phyloP scores from a whole-genome alignment of 1,139 yeast genomes.

The Sugiyamaella pinicola region DNA sequence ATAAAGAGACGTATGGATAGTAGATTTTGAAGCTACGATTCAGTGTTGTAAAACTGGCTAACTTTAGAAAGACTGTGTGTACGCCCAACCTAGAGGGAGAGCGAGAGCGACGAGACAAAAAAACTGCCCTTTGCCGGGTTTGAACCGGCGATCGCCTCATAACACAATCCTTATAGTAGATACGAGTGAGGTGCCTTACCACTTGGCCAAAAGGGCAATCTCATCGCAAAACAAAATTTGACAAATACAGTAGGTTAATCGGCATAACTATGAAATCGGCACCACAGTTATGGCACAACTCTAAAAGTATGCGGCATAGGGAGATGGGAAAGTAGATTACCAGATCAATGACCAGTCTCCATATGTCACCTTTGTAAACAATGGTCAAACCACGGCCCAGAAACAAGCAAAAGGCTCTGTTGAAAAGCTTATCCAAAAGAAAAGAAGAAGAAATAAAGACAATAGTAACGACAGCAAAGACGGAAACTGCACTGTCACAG shows the following conservation, averaged over 20 bases:
- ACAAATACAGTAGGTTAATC: background rate
- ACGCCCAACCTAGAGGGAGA: too few species aligned
- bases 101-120: slow-evolving; percentile 16
- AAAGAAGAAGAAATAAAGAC: slow-evolving; percentile 9
- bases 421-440: slow-evolving; percentile 18
- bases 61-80: too few species aligned
- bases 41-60: too few species aligned
- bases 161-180: background rate
- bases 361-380: background rate
- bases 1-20: too few species aligned
- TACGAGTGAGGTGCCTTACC: slow-evolving; percentile 64
- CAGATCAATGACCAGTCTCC: background rate
- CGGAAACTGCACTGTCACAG: background rate
- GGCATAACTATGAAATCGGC: background rate
- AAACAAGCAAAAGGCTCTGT: slow-evolving; percentile 24
- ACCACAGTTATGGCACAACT: background rate
- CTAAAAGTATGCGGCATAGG: background rate
- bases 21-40: too few species aligned
- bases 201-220: slow-evolving; percentile 55
- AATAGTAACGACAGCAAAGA: background rate
- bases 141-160: slow-evolving; percentile 62
- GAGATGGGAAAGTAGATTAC: background rate
- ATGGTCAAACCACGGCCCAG: slow-evolving; percentile 27
- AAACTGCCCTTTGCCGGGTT: slow-evolving; percentile 55
- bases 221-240: background rate